Evolutionary conservation across 371 early-diverging fungal species (phyloP).

Genomic region (Saksenaea oblongispora): DNA sequence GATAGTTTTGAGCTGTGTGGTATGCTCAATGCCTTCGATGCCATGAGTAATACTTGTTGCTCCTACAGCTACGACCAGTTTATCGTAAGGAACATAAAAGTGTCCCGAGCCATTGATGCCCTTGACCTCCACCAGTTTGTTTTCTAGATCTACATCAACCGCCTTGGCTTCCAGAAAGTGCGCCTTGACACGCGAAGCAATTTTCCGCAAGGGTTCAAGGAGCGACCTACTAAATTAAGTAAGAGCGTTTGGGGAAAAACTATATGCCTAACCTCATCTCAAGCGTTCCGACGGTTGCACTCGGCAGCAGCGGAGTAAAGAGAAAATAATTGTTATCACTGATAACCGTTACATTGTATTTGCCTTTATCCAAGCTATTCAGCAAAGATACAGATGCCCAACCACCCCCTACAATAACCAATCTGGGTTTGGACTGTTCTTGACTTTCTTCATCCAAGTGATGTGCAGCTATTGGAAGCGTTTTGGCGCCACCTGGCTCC

Average conservation of each 20-base stretch:
- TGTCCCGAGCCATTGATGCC: constrained; percentile 26
- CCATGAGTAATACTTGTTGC: constrained; percentile 81
- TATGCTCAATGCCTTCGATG: constrained; percentile 77
- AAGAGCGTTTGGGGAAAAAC: not conserved
- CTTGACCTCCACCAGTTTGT: constrained; percentile 56
- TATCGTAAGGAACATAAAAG: constrained; percentile 75
- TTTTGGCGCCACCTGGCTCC: constrained; percentile 34
- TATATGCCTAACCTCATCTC: constrained; percentile 57
- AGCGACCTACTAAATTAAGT: constrained; percentile 47
- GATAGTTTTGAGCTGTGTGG: constrained; percentile 70
- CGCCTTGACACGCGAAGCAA: constrained; percentile 48
- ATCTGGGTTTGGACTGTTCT: constrained; percentile 51
- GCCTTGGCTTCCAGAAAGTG: constrained; percentile 64
- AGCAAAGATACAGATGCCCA: constrained; percentile 71
- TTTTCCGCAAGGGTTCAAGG: constrained; percentile 75
- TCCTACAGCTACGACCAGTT: constrained; percentile 83
- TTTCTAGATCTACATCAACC: constrained; percentile 68
- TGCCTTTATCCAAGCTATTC: constrained; percentile 63
- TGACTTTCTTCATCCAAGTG: constrained; percentile 27
- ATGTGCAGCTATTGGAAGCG: constrained; percentile 32
- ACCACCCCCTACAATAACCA: constrained; percentile 79
- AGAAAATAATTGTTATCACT: constrained; percentile 80
- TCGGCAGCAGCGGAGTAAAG: constrained; percentile 85
- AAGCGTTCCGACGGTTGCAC: constrained; percentile 81
- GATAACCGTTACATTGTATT: constrained; percentile 77